Base-by-base conservation (phyloP, 2,329 filamentous ascomycete genomes). In the Botryosphaeria dothidea region DNA sequence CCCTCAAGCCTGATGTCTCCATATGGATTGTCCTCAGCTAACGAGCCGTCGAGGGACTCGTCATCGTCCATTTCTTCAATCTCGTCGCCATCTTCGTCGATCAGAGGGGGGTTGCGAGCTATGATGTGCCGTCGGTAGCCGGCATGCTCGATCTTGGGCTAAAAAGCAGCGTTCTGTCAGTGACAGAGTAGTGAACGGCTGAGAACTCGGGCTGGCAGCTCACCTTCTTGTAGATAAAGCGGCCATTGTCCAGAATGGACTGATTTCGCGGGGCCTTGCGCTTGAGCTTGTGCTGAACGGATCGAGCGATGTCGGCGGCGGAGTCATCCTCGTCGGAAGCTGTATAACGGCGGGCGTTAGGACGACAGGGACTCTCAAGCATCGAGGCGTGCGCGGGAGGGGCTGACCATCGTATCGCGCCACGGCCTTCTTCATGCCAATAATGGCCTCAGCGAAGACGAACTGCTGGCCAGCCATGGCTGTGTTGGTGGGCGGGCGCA, bases 41-140 rank as follows among this genome's bases (percentile, higher is more conserved):
- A 38, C 78, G 64, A 62, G 27, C 70, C 4, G 88, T 84, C n/a
- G 88, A 87, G 21, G 21, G 52, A 86, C 46, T 89, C 86, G 66
- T 88, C 86, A 65, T 91, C 88, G 66, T 92, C 89, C 67, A 89
- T 88, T 73, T 87, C 90, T 46, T 92, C 89, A 64, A 92, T 81
- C 68, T 92, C 88, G 73, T 91, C 92, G 68, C 91, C 91, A 70
- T 94, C 91, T 51, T 92, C 88, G 77, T 94, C 91, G 69, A 91
- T 81, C 52, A 91, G 82, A 11, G 86, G 85, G 4, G 90, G 90
- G 70, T 93, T 94, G 69, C 86, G 86, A 75, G 87, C 87, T 68
- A 96, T 88, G 69, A 93, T 92, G 63, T 88, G 83, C 73, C 92
- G 85, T 66, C 85, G 82, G 73, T 90, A 89, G 66, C 92, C 92